Base-by-base conservation (phyloP, 108 stramenopile genomes). In the Cylindrotheca fusiformis region DNA sequence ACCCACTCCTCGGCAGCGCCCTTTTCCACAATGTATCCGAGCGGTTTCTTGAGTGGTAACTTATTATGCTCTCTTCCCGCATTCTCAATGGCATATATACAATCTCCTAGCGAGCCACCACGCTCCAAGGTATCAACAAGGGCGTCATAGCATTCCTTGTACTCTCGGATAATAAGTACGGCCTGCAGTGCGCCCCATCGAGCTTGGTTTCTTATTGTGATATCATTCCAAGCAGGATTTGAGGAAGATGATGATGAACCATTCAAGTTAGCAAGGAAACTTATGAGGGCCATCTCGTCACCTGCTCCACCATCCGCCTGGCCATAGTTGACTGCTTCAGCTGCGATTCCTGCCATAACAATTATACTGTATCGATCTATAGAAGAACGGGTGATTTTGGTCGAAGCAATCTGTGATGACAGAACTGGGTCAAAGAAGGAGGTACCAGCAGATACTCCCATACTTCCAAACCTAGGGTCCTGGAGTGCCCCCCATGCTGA, bases 281-380 rank as follows among this genome's bases (percentile, higher is more conserved):
- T 31, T 31, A 97, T 85, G 33, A 97, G 65, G 0, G 92, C 88
- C 55, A 79, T 82, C 80, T 97, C 96, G 66, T 97, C 96, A 14
- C 89, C 92, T 0, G 87, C 84, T 22, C 96, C 96, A 19, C 96
- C 96, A 59, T 97, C 89, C n/a, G 93, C 86, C 20, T 70, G 55
- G 8, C 85, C 86, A 72, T 77, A 95, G 30, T 76, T 57, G 10
- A 93, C 30, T 2, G 96, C 95, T 76, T 97, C 96, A 0, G 96
- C 96, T 6, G 95, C 96, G 19, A 97, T 97, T 5, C 96, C 95
- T 18, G 84, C 95, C 96, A 97, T 81, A 41, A 96, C 93, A 54
- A 97, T 92, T 26, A 95, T 83, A 20, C 75, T 78, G 64, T 91
- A 96, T 19, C 96, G 79, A 76, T 97, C 96, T 33, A 97, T 82